A percentile compares a stretch with the other conserved stretches of the same genome.
Conservation (phyloP, 768 basidiomycete species). For the Russula dissimulans region DNA sequence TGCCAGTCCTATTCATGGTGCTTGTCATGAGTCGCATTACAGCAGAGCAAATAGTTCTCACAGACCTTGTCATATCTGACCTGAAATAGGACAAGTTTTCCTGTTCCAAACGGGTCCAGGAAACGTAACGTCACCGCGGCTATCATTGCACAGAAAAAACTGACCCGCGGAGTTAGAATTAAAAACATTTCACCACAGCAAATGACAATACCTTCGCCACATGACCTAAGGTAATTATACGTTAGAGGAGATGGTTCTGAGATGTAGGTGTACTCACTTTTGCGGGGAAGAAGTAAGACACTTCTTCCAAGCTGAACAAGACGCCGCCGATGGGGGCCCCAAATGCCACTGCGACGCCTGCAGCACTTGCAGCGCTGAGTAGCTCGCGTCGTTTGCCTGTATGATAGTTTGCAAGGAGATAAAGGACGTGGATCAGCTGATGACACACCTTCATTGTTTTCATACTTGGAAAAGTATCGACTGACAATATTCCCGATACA, state of each 20-base stretch:
- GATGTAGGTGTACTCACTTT: constrained; percentile 41
- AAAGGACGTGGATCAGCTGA: background rate
- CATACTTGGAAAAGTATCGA: constrained; percentile 79
- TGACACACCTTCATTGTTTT: constrained; percentile 75
- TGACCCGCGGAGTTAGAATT: constrained; percentile 34
- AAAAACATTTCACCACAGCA: constrained; percentile 8
- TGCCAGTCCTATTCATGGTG: constrained; percentile 74
- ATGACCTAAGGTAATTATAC: constrained; percentile 46
- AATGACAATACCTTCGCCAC: constrained; percentile 70
- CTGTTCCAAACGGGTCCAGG: constrained; percentile 92
- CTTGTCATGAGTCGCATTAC: background rate
- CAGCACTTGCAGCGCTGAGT: constrained; percentile 90
- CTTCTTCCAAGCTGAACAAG: constrained; percentile 89
- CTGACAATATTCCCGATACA: constrained; percentile 92
- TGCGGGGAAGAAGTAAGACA: constrained; percentile 93
- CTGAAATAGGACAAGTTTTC: constrained; percentile 87
- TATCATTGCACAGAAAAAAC: constrained; percentile 97
- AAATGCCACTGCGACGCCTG: constrained; percentile 95
- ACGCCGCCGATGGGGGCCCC: constrained; percentile 95
- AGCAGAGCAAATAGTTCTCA: background rate
- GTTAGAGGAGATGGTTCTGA: background rate
- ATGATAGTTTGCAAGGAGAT: background rate
- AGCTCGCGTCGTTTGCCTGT: constrained; percentile 92
- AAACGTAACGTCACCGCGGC: constrained; percentile 90
- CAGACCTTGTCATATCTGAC: constrained; percentile 78